Conservation (phyloP, 75 land plant genomes). For the Selaginella tamariscina region DNA sequence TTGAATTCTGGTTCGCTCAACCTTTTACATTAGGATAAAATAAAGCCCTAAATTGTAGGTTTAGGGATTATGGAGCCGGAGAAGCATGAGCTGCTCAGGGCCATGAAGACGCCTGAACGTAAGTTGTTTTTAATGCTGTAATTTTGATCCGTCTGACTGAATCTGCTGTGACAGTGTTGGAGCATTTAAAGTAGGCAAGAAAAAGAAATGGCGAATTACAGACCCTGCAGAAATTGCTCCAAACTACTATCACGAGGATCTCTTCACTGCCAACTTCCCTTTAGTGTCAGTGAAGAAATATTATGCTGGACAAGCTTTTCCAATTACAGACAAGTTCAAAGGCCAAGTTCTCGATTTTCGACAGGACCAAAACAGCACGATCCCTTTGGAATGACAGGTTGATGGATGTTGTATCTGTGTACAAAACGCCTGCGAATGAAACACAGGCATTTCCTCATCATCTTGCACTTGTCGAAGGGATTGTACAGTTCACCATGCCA, state of each 20-base stretch:
- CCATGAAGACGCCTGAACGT: no score
- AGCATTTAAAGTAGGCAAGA: no score
- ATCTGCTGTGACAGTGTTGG: no score
- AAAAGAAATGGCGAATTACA: not conserved
- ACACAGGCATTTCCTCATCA: not conserved
- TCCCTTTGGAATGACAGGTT: not conserved
- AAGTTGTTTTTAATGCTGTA: no score
- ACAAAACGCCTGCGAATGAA: not conserved
- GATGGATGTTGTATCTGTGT: not conserved
- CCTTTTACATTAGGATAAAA: no score
- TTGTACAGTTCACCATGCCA: not conserved
- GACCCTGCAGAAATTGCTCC: constrained; percentile 14
- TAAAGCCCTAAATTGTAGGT: no score
- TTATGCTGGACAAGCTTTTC: not conserved
- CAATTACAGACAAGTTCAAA: not conserved
- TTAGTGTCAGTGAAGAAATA: not conserved
- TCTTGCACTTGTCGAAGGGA: not conserved
- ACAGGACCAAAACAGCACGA: not conserved
- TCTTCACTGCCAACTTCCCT: not conserved
- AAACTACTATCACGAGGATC: constrained; percentile 9
- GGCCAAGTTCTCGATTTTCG: not conserved
- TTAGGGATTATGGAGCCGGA: no score
- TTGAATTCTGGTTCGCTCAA: no score
- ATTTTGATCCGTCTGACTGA: no score
- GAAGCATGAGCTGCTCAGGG: no score